Percentiles rank a stretch among this genome's conserved stretches.
Conservation (phyloP, 2,329 filamentous ascomycete genomes). For the Aspergillus sp. region DNA sequence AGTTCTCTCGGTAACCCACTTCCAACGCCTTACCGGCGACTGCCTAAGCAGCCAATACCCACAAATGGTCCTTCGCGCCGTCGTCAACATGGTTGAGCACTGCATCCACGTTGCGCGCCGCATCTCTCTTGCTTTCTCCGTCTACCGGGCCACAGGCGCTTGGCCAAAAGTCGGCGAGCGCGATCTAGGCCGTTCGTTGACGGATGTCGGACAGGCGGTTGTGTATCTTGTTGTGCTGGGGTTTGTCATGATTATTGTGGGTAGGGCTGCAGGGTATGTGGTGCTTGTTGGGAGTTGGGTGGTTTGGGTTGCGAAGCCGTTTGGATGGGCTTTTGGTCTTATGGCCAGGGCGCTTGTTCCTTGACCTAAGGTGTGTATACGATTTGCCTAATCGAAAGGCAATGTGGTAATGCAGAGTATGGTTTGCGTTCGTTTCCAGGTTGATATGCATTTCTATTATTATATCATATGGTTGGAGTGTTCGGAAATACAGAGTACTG, state of each 20-base stretch:
- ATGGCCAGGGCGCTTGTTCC: slow-evolving; percentile 19
- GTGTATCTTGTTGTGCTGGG: slow-evolving; percentile 28
- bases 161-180: slow-evolving; percentile 23
- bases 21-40: slow-evolving; percentile 16
- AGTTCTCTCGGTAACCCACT: slow-evolving; percentile 19
- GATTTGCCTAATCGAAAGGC: too few relatives aligned
- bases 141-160: slow-evolving; percentile 24
- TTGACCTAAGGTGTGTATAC: slow-evolving; percentile 5
- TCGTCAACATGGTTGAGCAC: slow-evolving; percentile 25
- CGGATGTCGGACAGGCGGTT: slow-evolving; percentile 25
- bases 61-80: slow-evolving; percentile 15
- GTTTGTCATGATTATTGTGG: slow-evolving; percentile 23
- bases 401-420: too few relatives aligned
- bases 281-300: slow-evolving; percentile 29
- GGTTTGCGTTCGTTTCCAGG: too few relatives aligned
- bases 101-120: slow-evolving; percentile 22
- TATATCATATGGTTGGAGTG: too few relatives aligned
- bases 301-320: slow-evolving; percentile 28
- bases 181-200: slow-evolving; percentile 20
- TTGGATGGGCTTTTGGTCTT: slow-evolving; percentile 24
- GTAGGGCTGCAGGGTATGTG: slow-evolving; percentile 23
- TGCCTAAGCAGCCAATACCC: slow-evolving; percentile 17
- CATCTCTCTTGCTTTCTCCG: slow-evolving; percentile 17
- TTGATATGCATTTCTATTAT: too few relatives aligned
- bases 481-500: too few relatives aligned